These are phyloP conservation scores for Hyaloscypha bicolor DNA, from an alignment of 495 filamentous ascomycete genomes.

Conservation along the genomic window DNA sequence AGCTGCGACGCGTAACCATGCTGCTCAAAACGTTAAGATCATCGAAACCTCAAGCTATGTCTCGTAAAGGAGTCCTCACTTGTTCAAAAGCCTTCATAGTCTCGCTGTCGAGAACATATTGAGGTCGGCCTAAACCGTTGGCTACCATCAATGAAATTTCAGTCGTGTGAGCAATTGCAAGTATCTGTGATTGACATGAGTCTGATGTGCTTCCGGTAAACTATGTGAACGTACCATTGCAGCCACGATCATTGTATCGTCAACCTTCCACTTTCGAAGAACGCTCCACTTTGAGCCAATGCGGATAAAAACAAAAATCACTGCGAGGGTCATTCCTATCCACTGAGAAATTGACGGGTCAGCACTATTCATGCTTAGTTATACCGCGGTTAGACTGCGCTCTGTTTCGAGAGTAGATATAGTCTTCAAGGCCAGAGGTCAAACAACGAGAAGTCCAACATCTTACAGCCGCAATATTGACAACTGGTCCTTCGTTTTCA, in stretches of 20 bases:
- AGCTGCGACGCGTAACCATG: constrained; percentile 12
- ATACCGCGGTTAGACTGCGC: no score
- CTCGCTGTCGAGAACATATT: background rate
- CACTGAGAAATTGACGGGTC: constrained; percentile 12
- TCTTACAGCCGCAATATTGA: no score
- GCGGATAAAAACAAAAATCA: background rate
- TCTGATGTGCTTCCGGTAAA: background rate
- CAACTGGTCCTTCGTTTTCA: constrained; percentile 9
- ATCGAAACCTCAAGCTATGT: no score
- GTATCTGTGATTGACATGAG: constrained; percentile 13
- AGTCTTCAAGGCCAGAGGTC: no score
- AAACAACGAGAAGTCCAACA: no score
- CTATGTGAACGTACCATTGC: constrained; percentile 7
- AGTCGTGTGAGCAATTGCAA: constrained; percentile 20
- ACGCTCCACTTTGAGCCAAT: constrained; percentile 11
- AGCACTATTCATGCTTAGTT: no score
- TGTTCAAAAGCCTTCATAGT: constrained; percentile 5
- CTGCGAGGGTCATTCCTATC: constrained; percentile 8
- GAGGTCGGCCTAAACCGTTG: constrained; percentile 11
- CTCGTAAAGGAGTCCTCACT: background rate
- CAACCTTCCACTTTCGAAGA: background rate
- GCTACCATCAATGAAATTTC: constrained; percentile 18
- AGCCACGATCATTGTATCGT: constrained; percentile 6
- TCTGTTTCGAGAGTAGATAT: no score
- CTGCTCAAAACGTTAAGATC: background rate